Percentiles rank a stretch among this genome's conserved stretches.
phyloP scores from a whole-genome alignment of 2,329 filamentous ascomycete species.

The Anisogramma anomala region DNA sequence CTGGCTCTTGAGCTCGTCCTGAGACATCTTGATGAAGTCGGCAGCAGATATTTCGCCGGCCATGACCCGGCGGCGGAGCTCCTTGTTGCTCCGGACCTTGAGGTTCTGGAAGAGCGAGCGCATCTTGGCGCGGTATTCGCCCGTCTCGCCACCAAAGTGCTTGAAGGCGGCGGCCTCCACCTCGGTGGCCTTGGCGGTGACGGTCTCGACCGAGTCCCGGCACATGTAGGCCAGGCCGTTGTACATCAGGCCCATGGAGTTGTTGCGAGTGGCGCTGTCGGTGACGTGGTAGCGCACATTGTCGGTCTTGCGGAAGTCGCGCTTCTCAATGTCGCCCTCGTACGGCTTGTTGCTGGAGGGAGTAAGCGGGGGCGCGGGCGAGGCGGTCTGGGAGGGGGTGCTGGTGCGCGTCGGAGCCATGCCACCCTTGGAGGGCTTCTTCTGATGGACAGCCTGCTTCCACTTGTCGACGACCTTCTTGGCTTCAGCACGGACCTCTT shows the following conservation, averaged over 20 bases:
- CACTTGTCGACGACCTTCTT: constrained; percentile 78
- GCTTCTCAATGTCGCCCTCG: constrained; percentile 61
- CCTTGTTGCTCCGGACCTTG: constrained; percentile 79
- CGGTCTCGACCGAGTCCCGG: constrained; percentile 55
- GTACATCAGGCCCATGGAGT: constrained; percentile 83
- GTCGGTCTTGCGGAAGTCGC: constrained; percentile 72
- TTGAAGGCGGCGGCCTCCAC: constrained; percentile 70
- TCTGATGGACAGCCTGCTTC: constrained; percentile 64
- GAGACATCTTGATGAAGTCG: constrained; percentile 73
- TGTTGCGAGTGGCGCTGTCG: constrained; percentile 61
- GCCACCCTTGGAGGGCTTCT: constrained; percentile 34
- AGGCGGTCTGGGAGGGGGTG: constrained; percentile 40
- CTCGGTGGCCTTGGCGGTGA: constrained; percentile 67
- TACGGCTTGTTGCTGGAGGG: constrained; percentile 32
- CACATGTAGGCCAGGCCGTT: constrained; percentile 70
- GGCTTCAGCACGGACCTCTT: constrained; percentile 66
- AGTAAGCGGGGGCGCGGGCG: constrained; percentile 32
- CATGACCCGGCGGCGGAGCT: constrained; percentile 66
- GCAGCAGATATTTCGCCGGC: constrained; percentile 59
- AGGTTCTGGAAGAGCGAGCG: constrained; percentile 89
- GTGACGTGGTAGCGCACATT: constrained; percentile 69
- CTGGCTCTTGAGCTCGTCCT: constrained; percentile 82
- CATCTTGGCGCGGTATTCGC: constrained; percentile 77
- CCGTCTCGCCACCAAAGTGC: constrained; percentile 56
- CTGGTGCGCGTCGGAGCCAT: constrained; percentile 31